Conservation (phyloP, 2,329 filamentous ascomycete species). For the Pestalotiopsis sp. region DNA sequence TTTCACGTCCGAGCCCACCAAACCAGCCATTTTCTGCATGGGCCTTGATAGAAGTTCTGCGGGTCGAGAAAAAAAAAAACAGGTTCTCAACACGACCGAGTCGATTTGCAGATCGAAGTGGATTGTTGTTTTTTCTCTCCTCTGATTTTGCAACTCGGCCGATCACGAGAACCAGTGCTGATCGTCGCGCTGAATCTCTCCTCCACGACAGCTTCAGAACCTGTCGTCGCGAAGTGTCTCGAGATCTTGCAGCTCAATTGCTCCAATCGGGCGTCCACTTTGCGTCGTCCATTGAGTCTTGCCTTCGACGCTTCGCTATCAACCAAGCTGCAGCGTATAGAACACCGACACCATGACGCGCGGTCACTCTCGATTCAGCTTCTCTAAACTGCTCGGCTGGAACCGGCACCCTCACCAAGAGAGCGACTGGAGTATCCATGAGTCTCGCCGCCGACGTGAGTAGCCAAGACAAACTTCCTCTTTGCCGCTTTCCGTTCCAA, state of each 20-base stretch:
- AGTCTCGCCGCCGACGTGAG: conserved; percentile 49
- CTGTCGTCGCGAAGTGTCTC: background rate
- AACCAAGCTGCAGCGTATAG: background rate
- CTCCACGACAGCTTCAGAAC: background rate
- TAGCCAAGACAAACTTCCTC: conserved; percentile 3
- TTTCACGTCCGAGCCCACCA: background rate
- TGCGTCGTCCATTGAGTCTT: background rate
- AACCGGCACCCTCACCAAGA: conserved; percentile 33
- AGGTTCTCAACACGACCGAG: background rate
- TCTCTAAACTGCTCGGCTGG: conserved; percentile 36
- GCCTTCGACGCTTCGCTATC: background rate
- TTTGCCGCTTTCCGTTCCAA: background rate
- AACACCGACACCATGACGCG: conserved; percentile 1
- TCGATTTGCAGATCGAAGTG: background rate
- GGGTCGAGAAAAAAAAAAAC: background rate
- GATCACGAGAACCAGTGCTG: background rate
- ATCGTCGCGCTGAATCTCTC: background rate
- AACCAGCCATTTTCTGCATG: background rate
- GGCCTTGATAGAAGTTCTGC: background rate
- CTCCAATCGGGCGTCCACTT: background rate
- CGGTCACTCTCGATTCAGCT: conserved; percentile 27
- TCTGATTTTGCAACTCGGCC: background rate
- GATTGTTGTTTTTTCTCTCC: background rate
- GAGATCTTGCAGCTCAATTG: background rate
- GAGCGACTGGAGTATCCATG: conserved; percentile 40